phyloP scores from a whole-genome alignment of 768 basidiomycete species.

The Pleurotus tuber-regium region DNA sequence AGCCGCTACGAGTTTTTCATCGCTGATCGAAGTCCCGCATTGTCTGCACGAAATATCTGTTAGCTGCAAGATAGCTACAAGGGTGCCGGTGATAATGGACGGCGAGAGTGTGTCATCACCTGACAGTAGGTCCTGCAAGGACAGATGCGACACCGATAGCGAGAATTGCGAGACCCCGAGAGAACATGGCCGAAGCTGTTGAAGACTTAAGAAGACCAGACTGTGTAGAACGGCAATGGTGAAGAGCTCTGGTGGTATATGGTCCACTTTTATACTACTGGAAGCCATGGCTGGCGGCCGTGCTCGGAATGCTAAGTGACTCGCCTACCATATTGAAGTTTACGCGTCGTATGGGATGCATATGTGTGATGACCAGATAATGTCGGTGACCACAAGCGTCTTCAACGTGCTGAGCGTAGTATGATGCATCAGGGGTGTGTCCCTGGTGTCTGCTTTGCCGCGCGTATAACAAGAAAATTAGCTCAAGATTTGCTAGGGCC shows the following conservation, averaged over 20 bases:
- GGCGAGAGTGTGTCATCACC: too few species aligned
- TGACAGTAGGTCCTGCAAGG: constrained; percentile 1
- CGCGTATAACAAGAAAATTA: neutral
- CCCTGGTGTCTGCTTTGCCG: neutral
- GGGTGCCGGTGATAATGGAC: neutral
- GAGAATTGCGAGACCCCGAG: neutral
- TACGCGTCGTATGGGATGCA: neutral
- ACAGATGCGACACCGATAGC: neutral
- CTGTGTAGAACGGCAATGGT: neutral
- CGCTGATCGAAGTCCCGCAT: constrained; percentile 38
- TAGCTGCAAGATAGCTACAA: neutral
- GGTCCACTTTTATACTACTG: neutral
- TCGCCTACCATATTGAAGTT: too few species aligned
- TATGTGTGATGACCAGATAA: neutral
- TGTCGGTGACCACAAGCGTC: neutral
- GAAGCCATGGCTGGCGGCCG: neutral
- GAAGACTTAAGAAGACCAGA: neutral
- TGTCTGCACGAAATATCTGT: neutral
- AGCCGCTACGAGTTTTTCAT: constrained; percentile 29
- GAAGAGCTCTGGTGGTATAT: neutral
- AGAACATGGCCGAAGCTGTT: constrained; percentile 1
- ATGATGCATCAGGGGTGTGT: neutral
- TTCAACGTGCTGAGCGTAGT: neutral
- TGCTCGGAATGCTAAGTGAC: neutral
- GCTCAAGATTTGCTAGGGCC: too few species aligned